These are phyloP conservation scores for Phytophthora colocasiae DNA, from an alignment of 352 stramenopile genomes.

Conservation along the genomic window DNA sequence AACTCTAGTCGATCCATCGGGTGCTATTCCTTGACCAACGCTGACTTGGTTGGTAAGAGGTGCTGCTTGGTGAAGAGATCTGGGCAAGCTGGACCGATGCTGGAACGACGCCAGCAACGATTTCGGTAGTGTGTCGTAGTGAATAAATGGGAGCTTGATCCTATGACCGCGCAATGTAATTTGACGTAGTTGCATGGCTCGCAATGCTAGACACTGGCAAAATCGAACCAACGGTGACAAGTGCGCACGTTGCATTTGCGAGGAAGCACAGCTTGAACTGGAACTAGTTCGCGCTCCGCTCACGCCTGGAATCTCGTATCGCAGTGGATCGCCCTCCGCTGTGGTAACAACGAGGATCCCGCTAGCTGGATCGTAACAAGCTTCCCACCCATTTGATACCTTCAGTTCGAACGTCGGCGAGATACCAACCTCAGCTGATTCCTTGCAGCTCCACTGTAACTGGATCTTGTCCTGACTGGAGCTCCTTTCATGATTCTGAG, in stretches of 20 bases:
- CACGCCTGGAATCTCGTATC: constrained; percentile 35
- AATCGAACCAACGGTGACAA: constrained; percentile 47
- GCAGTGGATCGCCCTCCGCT: constrained; percentile 25
- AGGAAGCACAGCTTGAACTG: background rate
- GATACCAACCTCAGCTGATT: constrained; percentile 45
- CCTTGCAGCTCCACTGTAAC: constrained; percentile 59
- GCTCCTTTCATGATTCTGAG: background rate
- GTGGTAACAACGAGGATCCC: constrained; percentile 38
- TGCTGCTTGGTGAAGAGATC: constrained; percentile 1
- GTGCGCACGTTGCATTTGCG: constrained; percentile 6
- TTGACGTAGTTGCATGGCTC: constrained; percentile 56
- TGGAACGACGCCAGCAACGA: constrained; percentile 53
- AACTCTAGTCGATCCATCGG: background rate
- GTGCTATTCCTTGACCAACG: background rate
- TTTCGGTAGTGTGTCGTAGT: constrained; percentile 60
- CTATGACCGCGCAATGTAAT: constrained; percentile 46
- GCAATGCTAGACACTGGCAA: constrained; percentile 62
- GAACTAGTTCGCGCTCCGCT: constrained; percentile 8
- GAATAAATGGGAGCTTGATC: constrained; percentile 51
- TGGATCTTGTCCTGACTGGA: constrained; percentile 12
- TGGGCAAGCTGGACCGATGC: constrained; percentile 22
- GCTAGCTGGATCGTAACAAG: constrained; percentile 39
- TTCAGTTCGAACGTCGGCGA: constrained; percentile 52
- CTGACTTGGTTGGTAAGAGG: background rate
- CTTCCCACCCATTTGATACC: constrained; percentile 45